These are phyloP conservation scores for Rhizophagus sp. DNA, from an alignment of 192 early-diverging fungal species.

Conservation along the genomic window DNA sequence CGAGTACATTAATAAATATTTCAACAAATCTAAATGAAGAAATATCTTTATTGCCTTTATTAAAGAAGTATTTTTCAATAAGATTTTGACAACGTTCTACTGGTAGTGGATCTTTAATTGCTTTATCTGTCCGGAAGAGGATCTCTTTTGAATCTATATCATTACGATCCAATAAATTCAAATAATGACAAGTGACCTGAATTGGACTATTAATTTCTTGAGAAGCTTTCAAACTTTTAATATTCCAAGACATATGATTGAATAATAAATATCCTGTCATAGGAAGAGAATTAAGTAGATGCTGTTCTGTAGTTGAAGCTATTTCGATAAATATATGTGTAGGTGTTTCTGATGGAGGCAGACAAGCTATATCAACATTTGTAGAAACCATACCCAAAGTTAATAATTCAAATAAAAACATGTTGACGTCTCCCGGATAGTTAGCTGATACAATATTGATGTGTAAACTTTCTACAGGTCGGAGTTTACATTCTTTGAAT, in stretches of 20 bases:
- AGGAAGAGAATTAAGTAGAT: constrained; percentile 23
- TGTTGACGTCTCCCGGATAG: constrained; percentile 13
- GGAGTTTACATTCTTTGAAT: constrained; percentile 19
- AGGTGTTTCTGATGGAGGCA: background rate
- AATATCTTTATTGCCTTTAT: background rate
- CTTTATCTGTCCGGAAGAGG: background rate
- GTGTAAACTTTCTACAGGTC: background rate
- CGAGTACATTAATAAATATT: constrained; percentile 33
- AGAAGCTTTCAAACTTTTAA: constrained; percentile 10
- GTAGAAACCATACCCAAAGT: background rate
- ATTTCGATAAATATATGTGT: constrained; percentile 28
- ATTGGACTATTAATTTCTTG: constrained; percentile 24
- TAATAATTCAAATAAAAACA: background rate
- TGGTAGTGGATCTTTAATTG: background rate
- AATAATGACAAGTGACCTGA: constrained; percentile 23
- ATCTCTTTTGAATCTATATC: constrained; percentile 19
- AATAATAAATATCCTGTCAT: background rate
- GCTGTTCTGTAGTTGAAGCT: constrained; percentile 23
- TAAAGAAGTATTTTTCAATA: constrained; percentile 31
- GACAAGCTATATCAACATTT: background rate
- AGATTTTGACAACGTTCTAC: constrained; percentile 3
- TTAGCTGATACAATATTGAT: background rate
- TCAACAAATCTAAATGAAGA: constrained; percentile 30
- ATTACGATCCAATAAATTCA: background rate
- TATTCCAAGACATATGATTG: constrained; percentile 13